These are phyloP conservation scores for Pseudozyma sp. DNA, from an alignment of 1,284 basidiomycete genomes.

Conservation along the genomic window DNA sequence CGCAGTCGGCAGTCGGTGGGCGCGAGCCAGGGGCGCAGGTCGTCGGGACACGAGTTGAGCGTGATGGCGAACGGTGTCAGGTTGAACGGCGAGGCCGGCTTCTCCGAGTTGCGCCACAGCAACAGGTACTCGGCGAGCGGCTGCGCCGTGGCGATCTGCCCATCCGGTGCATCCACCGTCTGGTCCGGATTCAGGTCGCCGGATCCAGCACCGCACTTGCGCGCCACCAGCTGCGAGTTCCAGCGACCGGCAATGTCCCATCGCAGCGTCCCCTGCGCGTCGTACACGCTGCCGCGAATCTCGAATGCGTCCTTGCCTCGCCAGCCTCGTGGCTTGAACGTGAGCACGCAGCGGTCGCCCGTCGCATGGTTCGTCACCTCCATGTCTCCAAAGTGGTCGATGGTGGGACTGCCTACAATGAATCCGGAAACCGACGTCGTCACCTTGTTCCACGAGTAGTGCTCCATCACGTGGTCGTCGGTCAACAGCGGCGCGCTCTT, in stretches of 20 bases:
- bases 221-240: constrained; percentile 92
- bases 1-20: constrained; percentile 94
- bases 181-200: constrained; percentile 81
- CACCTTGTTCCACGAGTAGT: constrained; percentile 90
- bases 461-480: constrained; percentile 71
- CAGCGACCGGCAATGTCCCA: constrained; percentile 96
- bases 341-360: constrained; percentile 86
- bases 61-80: constrained; percentile 96
- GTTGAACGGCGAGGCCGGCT: constrained; percentile 74
- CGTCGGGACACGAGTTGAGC: constrained; percentile 81
- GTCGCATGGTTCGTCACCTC: constrained; percentile 92
- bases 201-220: constrained; percentile 75
- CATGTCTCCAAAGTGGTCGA: constrained; percentile 96
- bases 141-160: constrained; percentile 68
- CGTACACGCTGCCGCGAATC: constrained; percentile 85
- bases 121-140: constrained; percentile 78
- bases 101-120: constrained; percentile 90
- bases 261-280: constrained; percentile 76
- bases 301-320: constrained; percentile 90
- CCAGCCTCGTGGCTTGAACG: constrained; percentile 97
- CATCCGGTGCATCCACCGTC: constrained; percentile 35
- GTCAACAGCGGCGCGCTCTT: constrained; percentile 20
- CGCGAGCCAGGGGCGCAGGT: constrained; percentile 79
- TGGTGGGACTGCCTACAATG: constrained; percentile 89
- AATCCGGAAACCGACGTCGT: constrained; percentile 78